phyloP scores from a whole-genome alignment of 495 filamentous ascomycete genomes.

The Lineolata rhizophorae region DNA sequence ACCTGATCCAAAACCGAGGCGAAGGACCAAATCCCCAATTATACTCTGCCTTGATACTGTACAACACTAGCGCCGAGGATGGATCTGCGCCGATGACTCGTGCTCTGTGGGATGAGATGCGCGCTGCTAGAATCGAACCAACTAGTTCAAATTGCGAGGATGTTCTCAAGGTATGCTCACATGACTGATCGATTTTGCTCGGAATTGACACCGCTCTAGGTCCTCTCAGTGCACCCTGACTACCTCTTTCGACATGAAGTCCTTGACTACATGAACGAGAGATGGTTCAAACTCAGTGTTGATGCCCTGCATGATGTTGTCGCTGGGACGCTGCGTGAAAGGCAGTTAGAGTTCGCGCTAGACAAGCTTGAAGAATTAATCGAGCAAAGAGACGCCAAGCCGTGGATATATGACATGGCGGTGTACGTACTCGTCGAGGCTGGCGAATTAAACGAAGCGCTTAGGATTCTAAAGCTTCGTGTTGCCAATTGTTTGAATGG shows the following conservation, averaged over 20 bases:
- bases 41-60: slow-evolving; percentile 51
- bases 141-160: slow-evolving; percentile 47
- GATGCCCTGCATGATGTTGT: slow-evolving; percentile 46
- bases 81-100: slow-evolving; percentile 41
- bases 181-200: too few relatives aligned
- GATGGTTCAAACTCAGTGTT: slow-evolving; percentile 44
- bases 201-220: slow-evolving; percentile 22
- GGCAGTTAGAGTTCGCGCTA: slow-evolving; percentile 61
- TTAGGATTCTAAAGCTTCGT: slow-evolving; percentile 36
- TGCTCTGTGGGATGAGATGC: slow-evolving; percentile 49
- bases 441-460: slow-evolving; percentile 54
- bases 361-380: slow-evolving; percentile 51
- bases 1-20: slow-evolving; percentile 36
- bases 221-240: slow-evolving; percentile 66
- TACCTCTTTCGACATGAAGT: slow-evolving; percentile 50
- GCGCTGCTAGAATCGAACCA: slow-evolving; percentile 29
- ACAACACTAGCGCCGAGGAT: slow-evolving; percentile 39
- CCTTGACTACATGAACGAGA: slow-evolving; percentile 44
- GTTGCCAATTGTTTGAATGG: slow-evolving; percentile 20
- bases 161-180: slow-evolving; percentile 42
- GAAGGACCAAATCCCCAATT: slow-evolving; percentile 43
- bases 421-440: slow-evolving; percentile 45
- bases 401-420: slow-evolving; percentile 57
- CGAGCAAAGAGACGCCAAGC: too few relatives aligned
- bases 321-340: slow-evolving; percentile 53